Evolutionary conservation across 2,329 filamentous ascomycete species (phyloP), one percentile per base, ranked within the genome.

Genomic region (Botrytis medusae): DNA sequence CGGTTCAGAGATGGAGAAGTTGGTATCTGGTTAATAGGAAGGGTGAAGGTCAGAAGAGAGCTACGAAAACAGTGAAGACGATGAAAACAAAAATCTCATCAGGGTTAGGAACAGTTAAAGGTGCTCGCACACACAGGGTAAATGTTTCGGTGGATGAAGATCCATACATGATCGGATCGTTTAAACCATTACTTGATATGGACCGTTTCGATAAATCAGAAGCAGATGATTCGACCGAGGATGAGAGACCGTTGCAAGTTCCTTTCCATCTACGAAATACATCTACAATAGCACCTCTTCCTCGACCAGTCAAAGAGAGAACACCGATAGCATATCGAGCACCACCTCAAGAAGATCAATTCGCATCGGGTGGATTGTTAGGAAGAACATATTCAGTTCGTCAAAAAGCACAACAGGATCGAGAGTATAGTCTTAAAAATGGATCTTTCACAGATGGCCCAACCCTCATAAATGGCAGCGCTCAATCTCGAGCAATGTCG

Each of bases 21-120:
- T 97, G 94, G 94, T 97, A 97, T 79, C 84, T 98, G 12, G 92
- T 93, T 61, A 91, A 93, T 77, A 90, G 90, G 74, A 87, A 91
- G 79, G 89, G 79, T 78, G 65, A 81, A 77, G 75, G 79, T 71
- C 73, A 78, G 76, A 81, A 80, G 74, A 79, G 76, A 8, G 75
- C 79, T 75, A n/a, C 74, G 18, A 77, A 72, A n/a, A 74, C 74
- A n/a, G 40, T 72, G 2, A 78, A 62, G 77, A 80, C 73, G 48
- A 54, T 74, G n/a, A 73, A 25, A 40, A 72, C 71, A 16, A 71
- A 51, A 54, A 54, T 63, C 1, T 32, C 54, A 10, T 32, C 61
- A 32, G 48, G 74, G 34, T 46, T 77, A 20, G 70, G 70, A 37
- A 61, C 64, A 80, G 57, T 81, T 78, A 57, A 82, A 84, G 68